phyloP scores from a whole-genome alignment of 306 rosid species.

The Ochetophila trinervis region DNA sequence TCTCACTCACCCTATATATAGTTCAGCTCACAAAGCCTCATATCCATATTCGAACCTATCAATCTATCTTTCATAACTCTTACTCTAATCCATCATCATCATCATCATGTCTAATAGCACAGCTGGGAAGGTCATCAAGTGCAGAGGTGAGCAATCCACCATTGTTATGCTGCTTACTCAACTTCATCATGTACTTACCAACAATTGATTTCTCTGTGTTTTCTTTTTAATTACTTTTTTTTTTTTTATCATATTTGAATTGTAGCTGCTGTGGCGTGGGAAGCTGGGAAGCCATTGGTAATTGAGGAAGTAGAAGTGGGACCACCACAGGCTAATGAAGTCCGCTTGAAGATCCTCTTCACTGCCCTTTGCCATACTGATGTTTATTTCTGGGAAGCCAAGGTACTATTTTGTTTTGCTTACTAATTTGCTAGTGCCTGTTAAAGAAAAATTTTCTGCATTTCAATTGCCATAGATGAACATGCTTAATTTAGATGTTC shows the following conservation, averaged over 20 bases:
- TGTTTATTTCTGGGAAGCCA: conserved; percentile 54
- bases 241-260: neutral
- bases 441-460: neutral
- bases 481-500: too few relatives aligned
- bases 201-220: neutral
- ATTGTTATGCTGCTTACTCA: neutral
- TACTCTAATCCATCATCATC: too few relatives aligned
- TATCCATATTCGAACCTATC: too few relatives aligned
- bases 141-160: conserved; percentile 6
- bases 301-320: conserved; percentile 51
- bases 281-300: conserved; percentile 52
- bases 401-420: conserved; percentile 16
- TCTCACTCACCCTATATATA: too few relatives aligned
- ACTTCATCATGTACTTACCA: neutral
- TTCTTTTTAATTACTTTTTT: too few relatives aligned
- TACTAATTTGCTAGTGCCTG: neutral
- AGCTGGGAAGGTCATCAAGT: conserved; percentile 18
- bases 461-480: neutral
- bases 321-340: conserved; percentile 51
- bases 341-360: conserved; percentile 45
- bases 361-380: conserved; percentile 51
- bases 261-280: conserved; percentile 58
- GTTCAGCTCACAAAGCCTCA: too few relatives aligned
- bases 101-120: neutral
- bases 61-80: too few relatives aligned